Percentiles rank a stretch among this genome's conserved stretches.
These are phyloP conservation scores for Suillus clintonianus DNA, from an alignment of 768 basidiomycete genomes.

Conservation along the genomic window DNA sequence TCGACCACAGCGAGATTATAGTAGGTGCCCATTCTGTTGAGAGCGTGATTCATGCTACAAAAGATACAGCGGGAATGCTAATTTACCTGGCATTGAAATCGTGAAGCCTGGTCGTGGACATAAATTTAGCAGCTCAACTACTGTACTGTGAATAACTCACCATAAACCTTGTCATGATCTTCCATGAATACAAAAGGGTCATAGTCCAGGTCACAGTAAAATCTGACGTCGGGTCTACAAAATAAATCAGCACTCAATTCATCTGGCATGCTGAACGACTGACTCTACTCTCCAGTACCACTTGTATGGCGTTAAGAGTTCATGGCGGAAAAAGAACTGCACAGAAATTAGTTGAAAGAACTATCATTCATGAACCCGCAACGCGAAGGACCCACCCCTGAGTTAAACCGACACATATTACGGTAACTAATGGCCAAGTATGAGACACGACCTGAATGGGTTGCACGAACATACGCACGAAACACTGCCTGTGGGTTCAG, in stretches of 20 bases:
- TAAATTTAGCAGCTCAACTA: neutral
- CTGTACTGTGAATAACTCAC: conserved; percentile 21
- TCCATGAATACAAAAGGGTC: conserved; percentile 63
- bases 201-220: conserved; percentile 51
- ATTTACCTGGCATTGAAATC: conserved; percentile 47
- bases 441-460: neutral
- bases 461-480: conserved; percentile 34
- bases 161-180: conserved; percentile 53
- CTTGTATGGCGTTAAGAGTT: conserved; percentile 50
- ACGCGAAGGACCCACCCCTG: conserved; percentile 46
- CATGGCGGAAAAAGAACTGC: conserved; percentile 59
- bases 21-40: conserved; percentile 57
- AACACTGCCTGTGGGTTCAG: conserved; percentile 38
- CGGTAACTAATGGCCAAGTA: conserved; percentile 44
- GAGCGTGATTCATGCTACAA: neutral
- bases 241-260: conserved; percentile 1
- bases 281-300: conserved; percentile 70
- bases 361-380: neutral
- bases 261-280: conserved; percentile 13
- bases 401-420: conserved; percentile 79
- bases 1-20: conserved; percentile 63
- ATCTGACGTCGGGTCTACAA: conserved; percentile 49
- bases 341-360: conserved; percentile 6
- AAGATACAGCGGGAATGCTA: neutral
- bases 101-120: conserved; percentile 49